Percentiles rank a stretch among this genome's conserved stretches.
Conservation (phyloP, 164 flowering plant species). For the Echeveria elegans region DNA sequence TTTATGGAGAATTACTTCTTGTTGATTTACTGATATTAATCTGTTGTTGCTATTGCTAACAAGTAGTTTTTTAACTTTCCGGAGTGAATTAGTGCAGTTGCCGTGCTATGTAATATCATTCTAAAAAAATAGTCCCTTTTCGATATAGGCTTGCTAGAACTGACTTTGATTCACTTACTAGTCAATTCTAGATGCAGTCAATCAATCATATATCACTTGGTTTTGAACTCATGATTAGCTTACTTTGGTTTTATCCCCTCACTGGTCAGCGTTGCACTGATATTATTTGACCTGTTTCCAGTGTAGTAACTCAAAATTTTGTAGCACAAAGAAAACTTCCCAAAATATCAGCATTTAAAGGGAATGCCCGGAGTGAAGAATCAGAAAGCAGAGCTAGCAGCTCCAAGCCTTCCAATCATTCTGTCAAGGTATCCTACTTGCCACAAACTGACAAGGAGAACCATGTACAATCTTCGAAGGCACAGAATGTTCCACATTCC, state of each 20-base stretch:
- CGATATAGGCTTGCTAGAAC: background rate
- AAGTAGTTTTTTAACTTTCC: too few species aligned
- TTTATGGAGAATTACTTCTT: too few species aligned
- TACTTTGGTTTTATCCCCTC: background rate
- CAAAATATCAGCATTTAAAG: slow-evolving; percentile 3
- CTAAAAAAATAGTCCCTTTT: background rate
- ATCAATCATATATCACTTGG: background rate
- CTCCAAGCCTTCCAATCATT: background rate
- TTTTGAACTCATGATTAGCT: background rate
- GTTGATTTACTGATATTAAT: too few species aligned
- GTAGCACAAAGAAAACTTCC: background rate
- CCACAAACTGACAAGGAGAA: background rate
- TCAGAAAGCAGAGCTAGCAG: slow-evolving; percentile 6
- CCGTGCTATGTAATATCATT: background rate
- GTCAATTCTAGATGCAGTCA: background rate
- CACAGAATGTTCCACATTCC: slow-evolving; percentile 3
- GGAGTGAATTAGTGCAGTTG: background rate
- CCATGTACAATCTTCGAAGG: background rate
- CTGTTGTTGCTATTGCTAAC: too few species aligned
- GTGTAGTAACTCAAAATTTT: background rate
- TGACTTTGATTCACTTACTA: background rate
- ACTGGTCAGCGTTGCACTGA: background rate
- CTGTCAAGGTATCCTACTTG: background rate
- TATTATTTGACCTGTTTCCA: background rate
- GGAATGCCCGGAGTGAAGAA: background rate